Conservation (phyloP, 345 rosid genomes). For the Dimocarpus longan region DNA sequence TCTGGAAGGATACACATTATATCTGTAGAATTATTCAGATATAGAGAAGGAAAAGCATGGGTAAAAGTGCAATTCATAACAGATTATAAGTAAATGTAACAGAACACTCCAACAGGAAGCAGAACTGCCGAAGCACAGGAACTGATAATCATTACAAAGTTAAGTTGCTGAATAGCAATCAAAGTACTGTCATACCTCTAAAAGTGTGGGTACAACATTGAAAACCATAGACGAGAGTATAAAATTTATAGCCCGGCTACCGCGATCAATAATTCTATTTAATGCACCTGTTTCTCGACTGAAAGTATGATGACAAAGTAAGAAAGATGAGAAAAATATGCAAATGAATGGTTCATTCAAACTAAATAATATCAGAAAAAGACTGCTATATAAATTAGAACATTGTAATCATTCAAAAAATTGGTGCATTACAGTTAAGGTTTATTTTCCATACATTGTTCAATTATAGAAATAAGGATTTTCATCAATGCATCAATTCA, state of each 20-base stretch:
- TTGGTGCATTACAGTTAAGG: neutral
- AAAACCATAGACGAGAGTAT: slow-evolving; percentile 94
- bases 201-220: slow-evolving; percentile 90
- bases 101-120: slow-evolving; percentile 18
- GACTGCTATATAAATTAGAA: neutral
- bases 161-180: slow-evolving; percentile 17
- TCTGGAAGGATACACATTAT: slow-evolving; percentile 65
- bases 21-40: slow-evolving; percentile 30
- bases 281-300: slow-evolving; percentile 99
- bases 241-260: slow-evolving; percentile 99
- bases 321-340: slow-evolving; percentile 22
- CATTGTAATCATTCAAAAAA: neutral
- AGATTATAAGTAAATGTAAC: slow-evolving; percentile 7
- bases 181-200: slow-evolving; percentile 66
- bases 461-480: neutral
- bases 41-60: slow-evolving; percentile 23
- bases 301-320: slow-evolving; percentile 30
- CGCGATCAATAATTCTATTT: slow-evolving; percentile 92
- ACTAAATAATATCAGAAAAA: slow-evolving; percentile 1
- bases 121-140: neutral
- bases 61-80: neutral
- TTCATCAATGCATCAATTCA: neutral
- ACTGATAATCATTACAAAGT: neutral
- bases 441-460: neutral
- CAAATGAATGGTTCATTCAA: neutral